Conservation (phyloP, 306 rosid species). For the Gillenia trifoliata region DNA sequence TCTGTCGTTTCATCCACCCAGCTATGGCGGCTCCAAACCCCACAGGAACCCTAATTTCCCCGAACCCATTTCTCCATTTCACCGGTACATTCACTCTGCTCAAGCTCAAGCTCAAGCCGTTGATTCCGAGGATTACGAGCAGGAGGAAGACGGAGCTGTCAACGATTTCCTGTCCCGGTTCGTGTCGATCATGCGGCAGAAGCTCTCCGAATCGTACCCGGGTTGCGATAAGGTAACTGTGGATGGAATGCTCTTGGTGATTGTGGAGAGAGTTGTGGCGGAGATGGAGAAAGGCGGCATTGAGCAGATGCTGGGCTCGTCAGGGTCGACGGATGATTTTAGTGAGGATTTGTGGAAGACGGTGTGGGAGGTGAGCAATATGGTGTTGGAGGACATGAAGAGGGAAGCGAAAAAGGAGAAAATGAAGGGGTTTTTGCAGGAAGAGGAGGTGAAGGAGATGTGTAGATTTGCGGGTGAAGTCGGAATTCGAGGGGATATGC, state of each 20-base stretch:
- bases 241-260: slow-evolving; percentile 56
- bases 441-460: slow-evolving; percentile 78
- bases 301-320: slow-evolving; percentile 22
- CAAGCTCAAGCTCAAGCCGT: slow-evolving; percentile 10
- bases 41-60: slow-evolving; percentile 8
- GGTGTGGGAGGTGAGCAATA: slow-evolving; percentile 83
- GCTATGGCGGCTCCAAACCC: background rate
- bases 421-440: slow-evolving; percentile 72
- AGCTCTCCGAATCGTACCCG: slow-evolving; percentile 39
- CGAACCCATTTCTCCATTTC: background rate
- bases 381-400: slow-evolving; percentile 73
- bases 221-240: slow-evolving; percentile 52
- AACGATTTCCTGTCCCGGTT: slow-evolving; percentile 76
- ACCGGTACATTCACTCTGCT: slow-evolving; percentile 33
- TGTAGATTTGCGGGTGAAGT: slow-evolving; percentile 83
- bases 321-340: slow-evolving; percentile 35
- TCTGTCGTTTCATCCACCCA: slow-evolving; percentile 8
- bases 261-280: slow-evolving; percentile 53
- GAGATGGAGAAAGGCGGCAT: slow-evolving; percentile 56
- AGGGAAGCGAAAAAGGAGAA: slow-evolving; percentile 75
- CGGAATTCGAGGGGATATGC: slow-evolving; percentile 78
- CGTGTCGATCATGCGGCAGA: slow-evolving; percentile 69
- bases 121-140: slow-evolving; percentile 16
- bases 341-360: slow-evolving; percentile 90
- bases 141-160: slow-evolving; percentile 38